These are phyloP conservation scores for Pseudoscleropodium purum DNA, from an alignment of 225 moss, liverwort and hornwort genomes.

Conservation along the genomic window DNA sequence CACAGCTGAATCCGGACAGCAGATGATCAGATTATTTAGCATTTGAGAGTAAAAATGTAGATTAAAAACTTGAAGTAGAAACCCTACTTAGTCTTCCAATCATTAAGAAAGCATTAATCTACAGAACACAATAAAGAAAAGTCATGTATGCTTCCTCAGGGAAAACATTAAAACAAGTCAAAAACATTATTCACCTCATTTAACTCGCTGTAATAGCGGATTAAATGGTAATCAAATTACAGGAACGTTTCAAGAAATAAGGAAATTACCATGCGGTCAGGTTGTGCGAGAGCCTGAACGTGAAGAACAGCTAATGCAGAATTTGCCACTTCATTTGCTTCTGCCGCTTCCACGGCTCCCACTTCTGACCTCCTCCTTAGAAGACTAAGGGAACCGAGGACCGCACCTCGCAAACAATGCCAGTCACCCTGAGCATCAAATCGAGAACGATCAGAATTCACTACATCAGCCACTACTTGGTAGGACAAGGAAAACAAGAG, in stretches of 20 bases:
- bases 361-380: slow-evolving; percentile 38
- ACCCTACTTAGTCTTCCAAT: background rate
- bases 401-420: slow-evolving; percentile 72
- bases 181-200: background rate
- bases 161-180: background rate
- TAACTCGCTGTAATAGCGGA: background rate
- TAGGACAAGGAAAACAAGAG: background rate
- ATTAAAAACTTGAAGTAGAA: background rate
- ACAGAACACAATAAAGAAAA: background rate
- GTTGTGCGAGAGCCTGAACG: slow-evolving; percentile 63
- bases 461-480: background rate
- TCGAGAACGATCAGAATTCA: background rate
- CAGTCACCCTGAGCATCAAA: slow-evolving; percentile 58
- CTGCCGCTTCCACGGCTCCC: slow-evolving; percentile 47
- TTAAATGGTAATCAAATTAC: background rate
- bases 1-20: slow-evolving; percentile 47
- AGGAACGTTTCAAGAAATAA: background rate
- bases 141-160: background rate
- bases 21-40: background rate
- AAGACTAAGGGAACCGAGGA: slow-evolving; percentile 59
- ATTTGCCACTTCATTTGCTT: slow-evolving; percentile 47
- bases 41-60: background rate
- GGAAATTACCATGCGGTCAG: slow-evolving; percentile 59
- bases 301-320: slow-evolving; percentile 41
- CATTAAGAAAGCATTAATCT: background rate